Evolutionary conservation across 768 basidiomycete species (phyloP), one percentile per base, ranked within the genome.

Genomic region (Galerina sulciceps): DNA sequence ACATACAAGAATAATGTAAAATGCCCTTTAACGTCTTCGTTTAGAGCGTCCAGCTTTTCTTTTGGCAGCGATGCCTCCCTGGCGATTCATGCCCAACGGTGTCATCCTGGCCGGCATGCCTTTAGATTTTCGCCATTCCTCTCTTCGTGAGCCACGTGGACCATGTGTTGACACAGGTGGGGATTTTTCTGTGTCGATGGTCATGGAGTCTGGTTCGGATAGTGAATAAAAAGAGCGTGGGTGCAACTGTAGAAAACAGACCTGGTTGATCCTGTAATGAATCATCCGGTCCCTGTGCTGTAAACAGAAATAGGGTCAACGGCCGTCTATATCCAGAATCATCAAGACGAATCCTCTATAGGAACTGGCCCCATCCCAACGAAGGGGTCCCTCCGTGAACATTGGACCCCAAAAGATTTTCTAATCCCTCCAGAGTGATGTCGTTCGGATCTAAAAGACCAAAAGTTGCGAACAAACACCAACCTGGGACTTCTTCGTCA

Each of bases 51-150:
- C 91, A 40, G 90, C 79, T 72, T 86, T 90, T 63, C 87, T 79
- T 53, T 81, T 77, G 35, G 81, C 88, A 40, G 83, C 84, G 14
- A 84, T 55, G 11, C 75, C 75, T 34, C 89, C 90, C 68, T 91
- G 88, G 37, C 86, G 81, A 67, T 90, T 91, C 80, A 87, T 81
- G 35, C 82, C 84, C 40, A 70, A 76, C 9, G 79, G 69, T 59
- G 77, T 78, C 8, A 83, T 78, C 62, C 82, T 70, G 22, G 85
- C 73, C 8, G 76, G 67, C 72, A 91, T 67, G 31, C 94, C 94
- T 70, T 94, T 96, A 20, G 93, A 88, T 55, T 75, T 75, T 69
- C 93, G 78, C 94, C 94, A 96, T 63, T 86, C 80, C 69, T 94
- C 93, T 61, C 91, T 80, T 59, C 94, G 79, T 47, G 91, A 90